These are phyloP conservation scores for Ceratocystis destructans DNA, from an alignment of 2,329 filamentous ascomycete species.

Conservation along the genomic window DNA sequence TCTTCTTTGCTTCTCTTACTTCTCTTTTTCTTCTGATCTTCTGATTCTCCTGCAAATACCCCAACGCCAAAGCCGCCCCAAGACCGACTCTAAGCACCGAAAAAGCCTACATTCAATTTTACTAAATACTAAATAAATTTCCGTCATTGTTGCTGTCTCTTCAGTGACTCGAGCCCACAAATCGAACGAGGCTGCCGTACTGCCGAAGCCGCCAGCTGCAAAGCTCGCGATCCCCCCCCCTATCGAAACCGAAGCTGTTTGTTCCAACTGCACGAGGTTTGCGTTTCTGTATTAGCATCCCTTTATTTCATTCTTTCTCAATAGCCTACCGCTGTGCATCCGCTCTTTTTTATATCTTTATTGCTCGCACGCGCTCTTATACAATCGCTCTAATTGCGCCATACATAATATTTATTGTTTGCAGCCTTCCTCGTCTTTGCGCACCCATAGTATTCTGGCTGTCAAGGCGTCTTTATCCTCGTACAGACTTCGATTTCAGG, in stretches of 20 bases:
- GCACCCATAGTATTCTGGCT: background rate
- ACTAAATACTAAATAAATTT: background rate
- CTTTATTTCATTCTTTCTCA: background rate
- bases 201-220: background rate
- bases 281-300: background rate
- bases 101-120: too few species aligned
- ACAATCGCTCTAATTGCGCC: background rate
- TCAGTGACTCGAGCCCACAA: background rate
- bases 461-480: background rate
- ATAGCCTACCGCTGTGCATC: background rate
- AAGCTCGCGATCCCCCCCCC: background rate
- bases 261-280: background rate
- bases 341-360: background rate
- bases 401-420: constrained; percentile 1
- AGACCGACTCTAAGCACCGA: constrained; percentile 1
- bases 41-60: constrained; percentile 7
- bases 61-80: background rate
- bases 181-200: background rate
- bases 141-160: background rate
- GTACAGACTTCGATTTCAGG: background rate
- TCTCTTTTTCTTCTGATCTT: background rate
- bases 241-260: background rate
- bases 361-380: background rate
- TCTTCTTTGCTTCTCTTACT: constrained; percentile 7
- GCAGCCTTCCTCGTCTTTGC: background rate